Evolutionary conservation across 768 basidiomycete species (phyloP).

Genomic region (Tulasnella sp.): DNA sequence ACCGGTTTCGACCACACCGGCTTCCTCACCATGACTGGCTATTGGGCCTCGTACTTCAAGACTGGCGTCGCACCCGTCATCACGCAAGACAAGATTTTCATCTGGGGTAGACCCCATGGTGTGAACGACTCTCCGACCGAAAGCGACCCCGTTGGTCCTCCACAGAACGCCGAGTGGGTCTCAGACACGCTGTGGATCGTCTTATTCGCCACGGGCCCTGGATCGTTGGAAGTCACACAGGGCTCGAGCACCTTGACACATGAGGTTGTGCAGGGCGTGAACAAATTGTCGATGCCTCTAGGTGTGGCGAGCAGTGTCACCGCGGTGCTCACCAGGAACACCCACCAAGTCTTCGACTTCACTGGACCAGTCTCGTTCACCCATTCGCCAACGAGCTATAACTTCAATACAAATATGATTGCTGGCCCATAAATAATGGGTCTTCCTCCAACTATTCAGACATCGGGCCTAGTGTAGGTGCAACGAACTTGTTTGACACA

Average conservation of each 20-base stretch:
- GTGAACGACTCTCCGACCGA: constrained; percentile 33
- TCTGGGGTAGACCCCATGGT: constrained; percentile 33
- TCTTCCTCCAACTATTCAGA: too few species aligned
- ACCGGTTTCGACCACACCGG: constrained; percentile 40
- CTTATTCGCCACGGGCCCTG: constrained; percentile 12
- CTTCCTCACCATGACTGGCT: constrained; percentile 17
- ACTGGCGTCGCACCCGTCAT: constrained; percentile 23
- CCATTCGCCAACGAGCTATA: not conserved
- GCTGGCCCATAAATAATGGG: not conserved
- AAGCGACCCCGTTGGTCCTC: constrained; percentile 25
- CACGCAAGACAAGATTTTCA: constrained; percentile 22
- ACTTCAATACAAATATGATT: constrained; percentile 8
- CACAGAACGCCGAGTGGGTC: constrained; percentile 26
- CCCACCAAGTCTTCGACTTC: constrained; percentile 9
- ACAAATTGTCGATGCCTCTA: constrained; percentile 37
- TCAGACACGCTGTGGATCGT: constrained; percentile 10
- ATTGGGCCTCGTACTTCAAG: constrained; percentile 23
- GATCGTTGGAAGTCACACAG: constrained; percentile 1
- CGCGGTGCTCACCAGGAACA: not conserved
- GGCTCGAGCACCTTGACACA: not conserved
- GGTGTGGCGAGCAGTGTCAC: constrained; percentile 37
- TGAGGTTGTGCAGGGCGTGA: constrained; percentile 2
- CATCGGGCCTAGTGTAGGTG: too few species aligned
- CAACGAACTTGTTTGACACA: too few species aligned
- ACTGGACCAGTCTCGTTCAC: constrained; percentile 7